Conservation (phyloP, 768 basidiomycete species). For the Hericium coralloides region DNA sequence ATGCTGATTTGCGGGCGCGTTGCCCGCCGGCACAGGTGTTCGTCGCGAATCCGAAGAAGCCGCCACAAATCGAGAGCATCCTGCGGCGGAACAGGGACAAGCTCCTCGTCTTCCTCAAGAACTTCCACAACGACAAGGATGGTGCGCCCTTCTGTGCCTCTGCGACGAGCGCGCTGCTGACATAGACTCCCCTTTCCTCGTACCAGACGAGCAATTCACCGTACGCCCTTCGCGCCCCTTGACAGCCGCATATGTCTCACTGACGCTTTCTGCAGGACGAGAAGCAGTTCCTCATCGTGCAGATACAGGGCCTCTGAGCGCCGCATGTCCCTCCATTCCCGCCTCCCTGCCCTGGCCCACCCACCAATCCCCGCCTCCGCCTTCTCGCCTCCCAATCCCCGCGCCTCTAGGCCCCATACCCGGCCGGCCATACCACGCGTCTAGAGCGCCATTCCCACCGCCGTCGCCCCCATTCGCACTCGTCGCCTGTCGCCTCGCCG, state of each 20-base stretch:
- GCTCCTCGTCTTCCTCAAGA: constrained; percentile 77
- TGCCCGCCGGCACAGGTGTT: constrained; percentile 59
- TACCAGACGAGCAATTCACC: constrained; percentile 87
- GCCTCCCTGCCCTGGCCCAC: too few species aligned
- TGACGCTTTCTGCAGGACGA: constrained; percentile 50
- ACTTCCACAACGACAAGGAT: constrained; percentile 98
- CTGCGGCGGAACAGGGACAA: constrained; percentile 92
- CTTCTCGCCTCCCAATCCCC: too few species aligned
- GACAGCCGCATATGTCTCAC: not conserved
- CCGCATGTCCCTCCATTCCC: too few species aligned
- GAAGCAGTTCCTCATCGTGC: constrained; percentile 92
- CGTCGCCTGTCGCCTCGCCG: too few species aligned
- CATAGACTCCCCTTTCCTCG: not conserved
- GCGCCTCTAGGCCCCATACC: too few species aligned
- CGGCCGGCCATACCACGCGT: too few species aligned
- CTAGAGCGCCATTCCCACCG: too few species aligned
- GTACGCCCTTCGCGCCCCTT: constrained; percentile 27
- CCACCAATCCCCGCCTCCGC: too few species aligned
- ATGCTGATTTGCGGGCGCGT: not conserved
- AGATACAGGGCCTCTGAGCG: constrained; percentile 60
- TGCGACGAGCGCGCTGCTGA: not conserved
- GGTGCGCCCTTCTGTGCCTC: constrained; percentile 35
- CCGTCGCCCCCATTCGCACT: too few species aligned
- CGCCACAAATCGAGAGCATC: constrained; percentile 87
- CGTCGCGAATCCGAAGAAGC: constrained; percentile 99